Evolutionary conservation across 768 basidiomycete species (phyloP), one percentile per base, ranked within the genome.

Genomic region (Cyclocybe cylindracea): DNA sequence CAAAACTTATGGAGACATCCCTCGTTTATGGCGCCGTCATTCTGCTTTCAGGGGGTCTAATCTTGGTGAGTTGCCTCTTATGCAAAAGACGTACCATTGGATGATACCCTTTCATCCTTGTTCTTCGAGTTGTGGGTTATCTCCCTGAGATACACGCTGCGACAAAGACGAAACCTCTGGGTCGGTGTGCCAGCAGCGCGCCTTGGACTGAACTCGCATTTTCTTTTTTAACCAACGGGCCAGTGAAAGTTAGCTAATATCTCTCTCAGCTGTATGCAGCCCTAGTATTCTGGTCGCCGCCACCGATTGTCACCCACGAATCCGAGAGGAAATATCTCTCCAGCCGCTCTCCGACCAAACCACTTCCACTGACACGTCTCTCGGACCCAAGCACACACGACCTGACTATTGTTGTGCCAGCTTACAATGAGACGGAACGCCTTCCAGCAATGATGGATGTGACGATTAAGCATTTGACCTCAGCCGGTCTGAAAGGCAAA

Each of bases 31-130:
- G 70, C 46, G 64, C 66, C 46, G 55, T 73, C 44, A 61, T 66
- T 44, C 40, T 73, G 16, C 54, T 70, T 11, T 61, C 59, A 16
- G 68, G 66, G 29, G 64, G 65, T 50, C 45, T 75, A 19, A 50
- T 69, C 42, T 60, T 69, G 63, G 77, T 78, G 62, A 73, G 77
- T 72, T 36, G 60, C 9, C 5, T 39, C 31, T 37, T 35, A 2
- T 24, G 4, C 24, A 24, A 24, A 24, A 16, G 53, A 18, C 41
- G 35, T 16, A 35, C 38, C 52, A 14, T 51, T 62, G 70, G 89
- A 89, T 89, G 86, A 73, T 59, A 69, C 73, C 75, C 73, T 68
- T 81, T 89, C 90, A 92, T 92, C 89, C 89, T 92, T 92, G 89
- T 92, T 91, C 89, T 91, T 87, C 76, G 90, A 91, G 86, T 75